phyloP scores from a whole-genome alignment of 2,329 filamentous ascomycete genomes.

The Colletotrichum spinosum region DNA sequence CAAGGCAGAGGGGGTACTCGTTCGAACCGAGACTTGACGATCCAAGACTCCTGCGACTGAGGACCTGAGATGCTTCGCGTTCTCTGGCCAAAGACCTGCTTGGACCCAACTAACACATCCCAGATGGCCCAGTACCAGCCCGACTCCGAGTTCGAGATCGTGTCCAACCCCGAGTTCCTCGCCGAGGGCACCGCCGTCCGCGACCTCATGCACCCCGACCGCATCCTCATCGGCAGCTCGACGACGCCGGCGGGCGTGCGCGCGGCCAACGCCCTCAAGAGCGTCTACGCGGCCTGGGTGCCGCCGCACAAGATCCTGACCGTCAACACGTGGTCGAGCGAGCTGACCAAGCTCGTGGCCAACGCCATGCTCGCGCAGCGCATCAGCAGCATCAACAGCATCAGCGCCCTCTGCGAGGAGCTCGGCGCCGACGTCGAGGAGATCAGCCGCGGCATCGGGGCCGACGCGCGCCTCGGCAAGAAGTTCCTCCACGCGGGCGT shows the following conservation, averaged over 20 bases:
- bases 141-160: slow-evolving; percentile 76
- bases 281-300: slow-evolving; percentile 79
- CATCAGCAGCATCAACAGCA: slow-evolving; percentile 83
- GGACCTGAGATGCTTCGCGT: too few relatives aligned
- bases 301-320: slow-evolving; percentile 74
- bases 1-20: too few relatives aligned
- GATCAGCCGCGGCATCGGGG: slow-evolving; percentile 74
- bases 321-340: slow-evolving; percentile 81
- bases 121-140: slow-evolving; percentile 69
- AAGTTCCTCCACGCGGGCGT: slow-evolving; percentile 81
- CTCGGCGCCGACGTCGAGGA: slow-evolving; percentile 82
- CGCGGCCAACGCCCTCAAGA: slow-evolving; percentile 72
- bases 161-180: slow-evolving; percentile 86
- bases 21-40: too few relatives aligned
- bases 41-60: too few relatives aligned
- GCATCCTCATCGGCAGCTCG: slow-evolving; percentile 79
- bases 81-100: not conserved
- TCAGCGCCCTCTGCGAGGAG: slow-evolving; percentile 83
- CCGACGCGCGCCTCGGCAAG: slow-evolving; percentile 77
- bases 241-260: slow-evolving; percentile 68
- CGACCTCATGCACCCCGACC: slow-evolving; percentile 77
- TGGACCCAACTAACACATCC: not conserved
- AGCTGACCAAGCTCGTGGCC: slow-evolving; percentile 82
- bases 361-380: slow-evolving; percentile 86
- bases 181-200: slow-evolving; percentile 81